Conservation (phyloP, 2,329 filamentous ascomycete genomes). For the Talaromyces funiculosus region DNA sequence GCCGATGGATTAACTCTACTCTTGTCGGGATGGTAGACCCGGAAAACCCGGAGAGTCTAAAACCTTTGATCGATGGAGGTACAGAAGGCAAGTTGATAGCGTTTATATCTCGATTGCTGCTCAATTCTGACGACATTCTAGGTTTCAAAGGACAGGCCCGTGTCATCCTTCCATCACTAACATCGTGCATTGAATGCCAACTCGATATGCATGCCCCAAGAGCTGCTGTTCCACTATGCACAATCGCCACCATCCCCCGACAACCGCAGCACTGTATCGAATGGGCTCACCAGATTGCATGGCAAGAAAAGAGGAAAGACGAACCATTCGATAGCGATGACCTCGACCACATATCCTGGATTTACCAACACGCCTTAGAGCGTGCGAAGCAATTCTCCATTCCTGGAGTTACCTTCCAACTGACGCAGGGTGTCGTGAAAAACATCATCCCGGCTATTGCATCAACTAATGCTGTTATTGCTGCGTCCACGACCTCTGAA, state of each 20-base stretch:
- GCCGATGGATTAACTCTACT: conserved; percentile 97
- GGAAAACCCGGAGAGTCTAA: conserved; percentile 75
- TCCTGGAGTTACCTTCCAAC: conserved; percentile 82
- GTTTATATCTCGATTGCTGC: not conserved
- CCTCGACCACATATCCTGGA: conserved; percentile 94
- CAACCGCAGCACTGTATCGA: conserved; percentile 98
- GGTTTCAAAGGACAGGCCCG: conserved; percentile 95
- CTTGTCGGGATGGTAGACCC: conserved; percentile 84
- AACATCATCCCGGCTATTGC: conserved; percentile 99
- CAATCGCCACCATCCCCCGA: conserved; percentile 88
- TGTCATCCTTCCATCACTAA: conserved; percentile 85
- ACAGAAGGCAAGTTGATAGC: conserved; percentile 62
- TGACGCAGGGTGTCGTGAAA: conserved; percentile 96
- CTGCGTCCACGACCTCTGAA: conserved; percentile 93
- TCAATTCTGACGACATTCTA: conserved; percentile 26
- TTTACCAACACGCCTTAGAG: conserved; percentile 75
- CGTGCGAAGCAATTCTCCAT: conserved; percentile 88
- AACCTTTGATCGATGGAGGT: conserved; percentile 91
- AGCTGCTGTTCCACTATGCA: conserved; percentile 93
- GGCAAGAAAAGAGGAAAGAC: conserved; percentile 81
- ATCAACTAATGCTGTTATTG: conserved; percentile 94
- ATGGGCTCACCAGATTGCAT: conserved; percentile 97
- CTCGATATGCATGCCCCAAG: conserved; percentile 98
- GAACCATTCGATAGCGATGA: conserved; percentile 89
- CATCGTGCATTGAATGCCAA: conserved; percentile 96